Percentiles rank a stretch among this genome's conserved stretches.
These are phyloP conservation scores for Pouteria glomerata DNA, from an alignment of 148 eudicot genomes.

Conservation along the genomic window DNA sequence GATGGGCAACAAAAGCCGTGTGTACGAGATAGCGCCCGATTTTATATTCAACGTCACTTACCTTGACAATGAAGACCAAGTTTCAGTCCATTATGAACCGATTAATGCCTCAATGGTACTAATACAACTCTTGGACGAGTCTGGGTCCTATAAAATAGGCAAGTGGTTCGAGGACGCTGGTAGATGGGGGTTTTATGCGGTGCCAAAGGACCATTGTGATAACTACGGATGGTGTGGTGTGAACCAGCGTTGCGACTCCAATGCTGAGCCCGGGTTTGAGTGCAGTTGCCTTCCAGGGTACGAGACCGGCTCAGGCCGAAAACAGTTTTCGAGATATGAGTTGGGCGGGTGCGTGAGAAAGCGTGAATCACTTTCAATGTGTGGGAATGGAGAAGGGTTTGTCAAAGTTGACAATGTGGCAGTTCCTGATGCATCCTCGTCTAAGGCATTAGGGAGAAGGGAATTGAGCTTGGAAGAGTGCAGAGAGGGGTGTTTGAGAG, in stretches of 20 bases:
- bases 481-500: background rate
- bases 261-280: conserved; percentile 24
- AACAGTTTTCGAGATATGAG: conserved; percentile 42
- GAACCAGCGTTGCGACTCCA: conserved; percentile 30
- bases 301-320: conserved; percentile 27
- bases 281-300: conserved; percentile 45
- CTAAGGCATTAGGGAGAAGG: conserved; percentile 21
- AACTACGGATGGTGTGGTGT: conserved; percentile 34
- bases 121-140: too few species aligned
- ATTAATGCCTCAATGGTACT: conserved; percentile 2
- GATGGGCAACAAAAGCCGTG: background rate
- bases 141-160: conserved; percentile 3
- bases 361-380: conserved; percentile 21
- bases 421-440: conserved; percentile 44
- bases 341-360: conserved; percentile 34
- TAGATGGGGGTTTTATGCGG: conserved; percentile 39
- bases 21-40: background rate
- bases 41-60: background rate
- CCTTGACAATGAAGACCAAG: background rate
- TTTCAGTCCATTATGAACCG: background rate
- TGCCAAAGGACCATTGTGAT: conserved; percentile 45
- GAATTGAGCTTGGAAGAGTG: conserved; percentile 13
- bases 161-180: conserved; percentile 33
- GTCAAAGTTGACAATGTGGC: conserved; percentile 27
- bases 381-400: conserved; percentile 47